Base-by-base conservation (phyloP, 371 early-diverging fungal genomes). In the Nematocida minor region DNA sequence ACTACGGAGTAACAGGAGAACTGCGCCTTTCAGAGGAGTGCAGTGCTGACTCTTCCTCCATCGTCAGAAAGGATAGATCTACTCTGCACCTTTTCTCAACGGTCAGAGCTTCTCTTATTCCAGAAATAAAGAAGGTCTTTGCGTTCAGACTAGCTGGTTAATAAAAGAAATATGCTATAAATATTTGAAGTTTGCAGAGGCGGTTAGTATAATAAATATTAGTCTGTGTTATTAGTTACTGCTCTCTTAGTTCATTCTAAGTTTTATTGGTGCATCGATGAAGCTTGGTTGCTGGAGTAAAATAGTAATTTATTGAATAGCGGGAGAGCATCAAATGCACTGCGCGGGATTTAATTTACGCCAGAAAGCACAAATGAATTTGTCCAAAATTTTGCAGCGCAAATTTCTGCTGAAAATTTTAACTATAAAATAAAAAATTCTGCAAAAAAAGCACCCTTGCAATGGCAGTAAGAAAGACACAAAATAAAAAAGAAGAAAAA, bases 391-490 rank as follows among this genome's bases (percentile, higher is more conserved):
- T n/a, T n/a, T n/a, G n/a, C n/a, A n/a, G n/a, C n/a, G n/a, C n/a
- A n/a, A n/a, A n/a, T n/a, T n/a, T n/a, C n/a, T n/a, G n/a, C n/a
- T n/a, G n/a, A n/a, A 44, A 62, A 62, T 40, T 42, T 40, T 44
- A 62, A 62, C 40, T 42, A 62, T 62, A 42, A 42, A 62, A 16
- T 62, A 62, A 42, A 42, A 42, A 62, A 62, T 41, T 62, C 29
- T 62, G n/a, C 46, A 42, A 22, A 62, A 41, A 41, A 20, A 2
- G n/a, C 4, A 42, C 60, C 63, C 38, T 25, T 49, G 27, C 29
- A 74, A 74, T 74, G 77, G 77, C 77, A 62, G 36, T 48, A 74
- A 60, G 77, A 74, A 74, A 74, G 49, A 62, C 49, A 46, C 40
- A 38, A 66, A 63, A 62, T 22, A 74, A 74, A 38, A 34, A 53